A percentile compares a stretch with the other conserved stretches of the same genome.
Evolutionary conservation across 495 filamentous ascomycete species (phyloP).

Genomic region (Trichoderma erinaceum): DNA sequence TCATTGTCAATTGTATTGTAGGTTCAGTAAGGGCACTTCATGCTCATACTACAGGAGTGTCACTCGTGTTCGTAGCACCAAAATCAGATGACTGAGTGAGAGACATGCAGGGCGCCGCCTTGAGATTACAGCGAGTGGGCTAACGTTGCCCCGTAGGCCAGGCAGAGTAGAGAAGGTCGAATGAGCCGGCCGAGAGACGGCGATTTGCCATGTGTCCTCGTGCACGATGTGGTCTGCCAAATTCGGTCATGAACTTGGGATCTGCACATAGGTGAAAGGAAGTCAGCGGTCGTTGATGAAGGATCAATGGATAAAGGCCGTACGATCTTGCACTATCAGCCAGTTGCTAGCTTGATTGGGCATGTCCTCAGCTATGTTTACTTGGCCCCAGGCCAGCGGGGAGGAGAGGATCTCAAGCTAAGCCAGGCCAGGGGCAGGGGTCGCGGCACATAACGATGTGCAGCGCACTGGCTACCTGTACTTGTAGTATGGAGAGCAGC

Average conservation of each 20-base stretch:
- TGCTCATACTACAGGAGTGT: not conserved
- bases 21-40: not conserved
- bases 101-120: not conserved
- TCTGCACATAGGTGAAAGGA: not conserved
- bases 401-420: not conserved
- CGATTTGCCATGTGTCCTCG: not conserved
- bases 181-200: not conserved
- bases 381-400: not conserved
- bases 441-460: slow-evolving; percentile 7
- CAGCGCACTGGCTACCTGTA: not conserved
- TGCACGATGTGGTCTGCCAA: not conserved
- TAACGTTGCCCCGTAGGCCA: not conserved
- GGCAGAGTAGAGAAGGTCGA: not conserved
- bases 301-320: not conserved
- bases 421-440: not conserved
- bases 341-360: slow-evolving; percentile 1
- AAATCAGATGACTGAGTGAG: not conserved
- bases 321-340: not conserved
- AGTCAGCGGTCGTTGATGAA: not conserved
- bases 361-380: not conserved
- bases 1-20: not conserved
- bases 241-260: not conserved
- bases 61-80: not conserved
- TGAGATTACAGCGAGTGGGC: not conserved
- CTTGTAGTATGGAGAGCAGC: no score